phyloP scores from a whole-genome alignment of 805 yeast species.

The Starmerella etchellsii region DNA sequence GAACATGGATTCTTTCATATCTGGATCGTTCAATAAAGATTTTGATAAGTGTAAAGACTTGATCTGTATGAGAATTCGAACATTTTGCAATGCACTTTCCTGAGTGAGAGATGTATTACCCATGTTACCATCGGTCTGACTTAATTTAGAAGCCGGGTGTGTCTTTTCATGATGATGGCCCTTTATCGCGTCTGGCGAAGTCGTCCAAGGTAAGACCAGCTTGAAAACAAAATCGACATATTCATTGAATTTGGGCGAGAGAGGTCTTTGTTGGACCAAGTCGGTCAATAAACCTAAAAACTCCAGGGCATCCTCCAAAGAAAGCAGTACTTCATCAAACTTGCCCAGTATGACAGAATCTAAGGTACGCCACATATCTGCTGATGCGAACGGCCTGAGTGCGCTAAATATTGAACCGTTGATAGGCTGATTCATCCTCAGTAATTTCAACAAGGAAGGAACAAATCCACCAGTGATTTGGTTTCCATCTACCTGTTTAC shows the following conservation, averaged over 20 bases:
- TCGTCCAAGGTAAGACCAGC: constrained; percentile 45
- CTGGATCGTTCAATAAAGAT: constrained; percentile 26
- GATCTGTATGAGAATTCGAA: constrained; percentile 34
- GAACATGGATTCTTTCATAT: not conserved
- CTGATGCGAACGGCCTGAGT: constrained; percentile 28
- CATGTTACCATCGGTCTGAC: constrained; percentile 12
- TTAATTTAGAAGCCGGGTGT: not conserved
- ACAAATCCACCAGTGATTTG: constrained; percentile 16
- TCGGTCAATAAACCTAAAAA: constrained; percentile 43
- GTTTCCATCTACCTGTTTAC: not conserved
- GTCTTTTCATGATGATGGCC: not conserved
- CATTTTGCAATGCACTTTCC: constrained; percentile 17
- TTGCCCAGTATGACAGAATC: constrained; percentile 19
- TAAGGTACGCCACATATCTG: constrained; percentile 13
- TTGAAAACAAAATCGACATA: constrained; percentile 61
- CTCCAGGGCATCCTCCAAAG: constrained; percentile 46
- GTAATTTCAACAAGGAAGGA: constrained; percentile 34
- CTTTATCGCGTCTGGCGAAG: not conserved
- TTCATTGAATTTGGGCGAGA: constrained; percentile 2
- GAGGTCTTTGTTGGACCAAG: constrained; percentile 21
- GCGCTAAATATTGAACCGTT: constrained; percentile 46
- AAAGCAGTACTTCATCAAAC: constrained; percentile 36
- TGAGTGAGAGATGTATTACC: constrained; percentile 10
- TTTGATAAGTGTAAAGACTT: constrained; percentile 40
- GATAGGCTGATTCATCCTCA: constrained; percentile 36